These are phyloP conservation scores for Hyphopichia buzzinii DNA, from an alignment of 1,139 yeast species.

Conservation along the genomic window DNA sequence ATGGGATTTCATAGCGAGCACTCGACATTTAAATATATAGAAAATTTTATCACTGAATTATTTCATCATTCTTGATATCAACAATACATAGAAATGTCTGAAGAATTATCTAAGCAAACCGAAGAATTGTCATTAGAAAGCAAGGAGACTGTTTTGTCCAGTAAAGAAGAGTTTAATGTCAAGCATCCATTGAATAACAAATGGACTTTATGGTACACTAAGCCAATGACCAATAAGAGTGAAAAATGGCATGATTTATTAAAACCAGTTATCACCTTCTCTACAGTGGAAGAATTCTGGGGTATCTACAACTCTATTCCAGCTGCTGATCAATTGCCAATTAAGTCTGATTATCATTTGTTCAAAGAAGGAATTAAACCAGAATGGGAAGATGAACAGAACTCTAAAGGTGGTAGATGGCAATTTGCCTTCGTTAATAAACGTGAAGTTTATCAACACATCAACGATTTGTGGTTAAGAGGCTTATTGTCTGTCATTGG, in stretches of 20 bases:
- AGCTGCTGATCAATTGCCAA: slow-evolving; percentile 84
- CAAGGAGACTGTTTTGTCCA: slow-evolving; percentile 59
- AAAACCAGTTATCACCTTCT: slow-evolving; percentile 89
- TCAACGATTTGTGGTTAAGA: slow-evolving; percentile 93
- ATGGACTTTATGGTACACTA: slow-evolving; percentile 98
- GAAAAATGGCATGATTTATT: slow-evolving; percentile 94
- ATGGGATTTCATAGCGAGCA: neutral
- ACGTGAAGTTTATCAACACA: slow-evolving; percentile 56
- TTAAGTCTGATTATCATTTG: slow-evolving; percentile 91
- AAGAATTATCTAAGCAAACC: slow-evolving; percentile 55
- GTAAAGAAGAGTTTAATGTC: slow-evolving; percentile 68
- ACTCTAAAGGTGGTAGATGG: slow-evolving; percentile 95
- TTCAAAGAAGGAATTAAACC: slow-evolving; percentile 95
- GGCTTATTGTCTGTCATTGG: slow-evolving; percentile 91
- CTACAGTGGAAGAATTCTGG: slow-evolving; percentile 98
- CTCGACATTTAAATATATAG: neutral
- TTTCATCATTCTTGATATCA: neutral
- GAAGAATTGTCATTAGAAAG: slow-evolving; percentile 52
- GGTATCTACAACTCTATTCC: slow-evolving; percentile 96
- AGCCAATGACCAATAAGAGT: slow-evolving; percentile 74
- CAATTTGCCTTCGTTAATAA: slow-evolving; percentile 65
- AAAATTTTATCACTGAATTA: neutral
- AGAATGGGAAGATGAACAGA: slow-evolving; percentile 95
- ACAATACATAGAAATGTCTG: slow-evolving; percentile 31
- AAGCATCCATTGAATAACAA: slow-evolving; percentile 89